phyloP scores from a whole-genome alignment of 225 moss, liverwort and hornwort genomes.

The Polytrichum commune region DNA sequence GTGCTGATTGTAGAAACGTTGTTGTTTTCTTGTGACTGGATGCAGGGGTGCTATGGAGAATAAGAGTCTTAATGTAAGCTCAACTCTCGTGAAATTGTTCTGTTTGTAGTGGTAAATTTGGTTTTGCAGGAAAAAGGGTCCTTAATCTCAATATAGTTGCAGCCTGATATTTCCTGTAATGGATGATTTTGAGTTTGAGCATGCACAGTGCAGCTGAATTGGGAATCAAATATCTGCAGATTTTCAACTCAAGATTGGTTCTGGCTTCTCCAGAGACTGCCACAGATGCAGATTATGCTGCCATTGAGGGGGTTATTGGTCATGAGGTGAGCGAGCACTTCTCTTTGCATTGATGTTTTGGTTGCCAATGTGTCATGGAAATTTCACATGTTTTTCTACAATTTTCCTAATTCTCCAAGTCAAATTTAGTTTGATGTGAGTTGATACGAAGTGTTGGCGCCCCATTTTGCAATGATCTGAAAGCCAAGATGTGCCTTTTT shows the following conservation, averaged over 20 bases:
- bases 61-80: constrained; percentile 85
- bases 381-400: background rate
- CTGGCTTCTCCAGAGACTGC: constrained; percentile 97
- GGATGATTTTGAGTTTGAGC: background rate
- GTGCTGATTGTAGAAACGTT: background rate
- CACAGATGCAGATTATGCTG: constrained; percentile 87
- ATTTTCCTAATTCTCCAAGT: background rate
- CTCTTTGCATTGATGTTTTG: background rate
- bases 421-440: background rate
- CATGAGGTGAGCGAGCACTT: constrained; percentile 60
- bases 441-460: background rate
- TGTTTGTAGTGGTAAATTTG: too few relatives aligned
- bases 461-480: background rate
- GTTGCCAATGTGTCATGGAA: constrained; percentile 7
- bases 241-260: constrained; percentile 96
- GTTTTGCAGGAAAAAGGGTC: too few relatives aligned
- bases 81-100: background rate
- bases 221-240: constrained; percentile 24
- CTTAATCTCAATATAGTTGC: too few relatives aligned
- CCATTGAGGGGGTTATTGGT: constrained; percentile 95
- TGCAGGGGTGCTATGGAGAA: constrained; percentile 98
- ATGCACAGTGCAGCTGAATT: too few relatives aligned
- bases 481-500: background rate
- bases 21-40: constrained; percentile 8
- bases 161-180: background rate